Percentiles rank a stretch among this genome's conserved stretches.
Evolutionary conservation across 805 yeast genomes (phyloP).

Genomic region (Wickerhamiella sorbophila): DNA sequence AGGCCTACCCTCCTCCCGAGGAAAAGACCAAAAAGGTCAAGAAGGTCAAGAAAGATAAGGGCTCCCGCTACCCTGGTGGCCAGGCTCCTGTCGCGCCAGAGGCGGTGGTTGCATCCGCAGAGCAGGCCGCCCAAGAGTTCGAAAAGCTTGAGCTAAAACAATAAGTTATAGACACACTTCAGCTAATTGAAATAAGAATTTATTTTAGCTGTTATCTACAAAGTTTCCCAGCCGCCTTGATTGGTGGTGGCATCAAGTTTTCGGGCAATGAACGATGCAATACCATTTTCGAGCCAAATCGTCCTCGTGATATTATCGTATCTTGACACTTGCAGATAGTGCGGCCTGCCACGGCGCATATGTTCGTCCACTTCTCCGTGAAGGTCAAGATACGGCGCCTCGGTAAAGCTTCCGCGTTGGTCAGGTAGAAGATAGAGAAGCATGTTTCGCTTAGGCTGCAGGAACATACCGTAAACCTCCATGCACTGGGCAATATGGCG

Average conservation of each 20-base stretch:
- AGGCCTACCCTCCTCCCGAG: constrained; percentile 74
- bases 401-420: constrained; percentile 70
- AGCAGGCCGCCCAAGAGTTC: constrained; percentile 1
- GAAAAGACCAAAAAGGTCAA: constrained; percentile 47
- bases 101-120: neutral
- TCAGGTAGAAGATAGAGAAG: constrained; percentile 44
- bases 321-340: constrained; percentile 44
- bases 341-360: constrained; percentile 52
- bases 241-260: constrained; percentile 67
- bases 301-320: constrained; percentile 53
- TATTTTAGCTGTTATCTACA: constrained; percentile 31
- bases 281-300: constrained; percentile 67
- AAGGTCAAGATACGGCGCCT: constrained; percentile 70
- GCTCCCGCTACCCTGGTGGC: neutral
- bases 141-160: neutral
- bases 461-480: constrained; percentile 54
- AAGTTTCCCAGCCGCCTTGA: constrained; percentile 92
- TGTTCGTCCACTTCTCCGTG: constrained; percentile 81
- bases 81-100: constrained; percentile 1
- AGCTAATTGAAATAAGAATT: too few species aligned
- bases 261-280: constrained; percentile 64
- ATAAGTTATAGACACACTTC: too few species aligned
- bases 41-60: constrained; percentile 44
- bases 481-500: constrained; percentile 46
- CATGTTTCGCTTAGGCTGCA: constrained; percentile 55